Percentiles rank a stretch among this genome's conserved stretches.
These are phyloP conservation scores for Cytospora chrysosperma DNA, from an alignment of 2,329 filamentous ascomycete species.

Conservation along the genomic window DNA sequence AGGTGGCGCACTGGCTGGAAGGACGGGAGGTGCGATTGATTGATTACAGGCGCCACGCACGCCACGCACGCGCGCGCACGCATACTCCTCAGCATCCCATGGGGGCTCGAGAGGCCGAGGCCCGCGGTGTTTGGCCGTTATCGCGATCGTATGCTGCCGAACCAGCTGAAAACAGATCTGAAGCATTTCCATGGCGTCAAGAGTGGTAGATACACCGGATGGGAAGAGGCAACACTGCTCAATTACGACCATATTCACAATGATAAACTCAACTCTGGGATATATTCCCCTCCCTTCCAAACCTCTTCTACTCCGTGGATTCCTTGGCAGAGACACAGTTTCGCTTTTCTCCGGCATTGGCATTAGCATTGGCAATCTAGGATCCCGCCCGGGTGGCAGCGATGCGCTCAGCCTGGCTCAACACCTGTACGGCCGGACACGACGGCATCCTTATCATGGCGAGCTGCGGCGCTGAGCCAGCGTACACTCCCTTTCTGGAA, in stretches of 20 bases:
- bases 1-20: conserved; percentile 91
- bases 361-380: background rate
- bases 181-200: conserved; percentile 13
- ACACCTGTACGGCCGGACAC: background rate
- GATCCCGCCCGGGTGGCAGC: background rate
- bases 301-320: background rate
- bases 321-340: background rate
- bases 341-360: background rate
- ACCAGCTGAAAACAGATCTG: background rate
- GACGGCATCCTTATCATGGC: background rate
- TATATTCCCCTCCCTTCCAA: background rate
- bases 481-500: background rate
- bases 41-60: too few relatives aligned
- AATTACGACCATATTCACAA: conserved; percentile 3
- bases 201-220: background rate
- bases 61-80: too few relatives aligned
- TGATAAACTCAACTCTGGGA: conserved; percentile 9
- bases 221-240: conserved; percentile 18
- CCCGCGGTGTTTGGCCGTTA: background rate
- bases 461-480: background rate
- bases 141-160: background rate
- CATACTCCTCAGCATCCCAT: too few relatives aligned
- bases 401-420: background rate
- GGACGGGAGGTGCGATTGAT: conserved; percentile 60
- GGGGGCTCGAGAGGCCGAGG: background rate